These are phyloP conservation scores for Eleusine indica DNA, from an alignment of 176 grass and related monocot species.

Conservation along the genomic window DNA sequence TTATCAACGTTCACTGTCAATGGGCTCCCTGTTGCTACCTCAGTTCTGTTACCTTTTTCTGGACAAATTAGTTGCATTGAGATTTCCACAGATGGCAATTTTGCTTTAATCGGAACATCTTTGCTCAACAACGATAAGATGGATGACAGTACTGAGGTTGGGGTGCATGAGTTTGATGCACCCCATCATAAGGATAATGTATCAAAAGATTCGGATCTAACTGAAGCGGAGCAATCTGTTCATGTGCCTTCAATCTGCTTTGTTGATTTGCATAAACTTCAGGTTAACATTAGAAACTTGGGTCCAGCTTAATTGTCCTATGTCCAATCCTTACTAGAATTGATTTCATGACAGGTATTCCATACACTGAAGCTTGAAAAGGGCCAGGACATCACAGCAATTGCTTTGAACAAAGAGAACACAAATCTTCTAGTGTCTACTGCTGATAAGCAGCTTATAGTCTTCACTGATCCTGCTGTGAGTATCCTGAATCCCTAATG, in stretches of 20 bases:
- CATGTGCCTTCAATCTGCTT: constrained; percentile 90
- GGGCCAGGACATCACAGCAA: constrained; percentile 76
- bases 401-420: constrained; percentile 91
- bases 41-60: constrained; percentile 68
- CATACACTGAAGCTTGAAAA: constrained; percentile 66
- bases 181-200: constrained; percentile 30
- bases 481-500: constrained; percentile 44
- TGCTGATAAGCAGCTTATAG: constrained; percentile 79
- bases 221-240: constrained; percentile 53
- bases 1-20: constrained; percentile 95
- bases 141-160: constrained; percentile 41
- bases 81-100: constrained; percentile 83
- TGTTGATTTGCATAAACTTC: constrained; percentile 84
- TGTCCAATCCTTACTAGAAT: constrained; percentile 22
- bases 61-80: constrained; percentile 87
- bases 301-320: constrained; percentile 20
- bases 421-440: constrained; percentile 96
- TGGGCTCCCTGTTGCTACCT: constrained; percentile 73
- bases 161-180: constrained; percentile 32
- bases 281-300: constrained; percentile 59
- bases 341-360: constrained; percentile 61
- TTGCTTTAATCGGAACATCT: constrained; percentile 73
- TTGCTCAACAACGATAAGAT: constrained; percentile 54
- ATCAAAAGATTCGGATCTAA: constrained; percentile 16
- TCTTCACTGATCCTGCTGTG: constrained; percentile 94